Base-by-base conservation (phyloP, 2,329 filamentous ascomycete species). In the Macrophomina phaseolina region DNA sequence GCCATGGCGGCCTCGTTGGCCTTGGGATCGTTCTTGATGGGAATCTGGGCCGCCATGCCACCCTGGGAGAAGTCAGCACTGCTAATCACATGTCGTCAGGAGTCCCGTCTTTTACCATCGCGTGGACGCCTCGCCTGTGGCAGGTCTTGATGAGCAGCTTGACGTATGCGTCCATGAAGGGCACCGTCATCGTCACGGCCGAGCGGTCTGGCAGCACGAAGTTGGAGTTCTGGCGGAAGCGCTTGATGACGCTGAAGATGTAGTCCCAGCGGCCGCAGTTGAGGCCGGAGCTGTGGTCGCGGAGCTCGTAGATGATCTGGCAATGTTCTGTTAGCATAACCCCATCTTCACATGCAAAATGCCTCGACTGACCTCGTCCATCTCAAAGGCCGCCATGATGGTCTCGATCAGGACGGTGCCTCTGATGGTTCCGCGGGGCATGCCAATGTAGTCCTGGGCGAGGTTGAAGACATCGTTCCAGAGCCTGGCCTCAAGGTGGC, bases 191-290 rank as follows among this genome's bases (percentile, higher is more conserved):
- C 73, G 95, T 99, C 65, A 99, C 93, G 68, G 88, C 86, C 65
- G 90, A 90, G 69, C 95, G 92, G 80, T 99, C 94, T 34, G 95
- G 95, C 23, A 99, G 90, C 67, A 98, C 89, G 78, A 98, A 98
- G 82, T 90, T 90, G 74, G 91, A 85, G 85, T 97, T 95, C 76
- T 97, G 89, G 78, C 95, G 92, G 91, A 98, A 97, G 82, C 97
- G 97, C 88, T 99, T 99, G 86, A 99, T 98, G 77, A 94, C 93
- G 80, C 91, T 95, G 87, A 99, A 99, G 83, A 99, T 98, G 86
- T 99, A 99, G 79, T 99, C 95, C 95, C 95, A 99, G 73, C 95
- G 91, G 71, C 95, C 95, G 81, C 95, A 98, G 89, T 99, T 99
- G 76, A 99, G 88, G 56, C 95, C 95, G 6, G 94, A 91, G 79